These are phyloP conservation scores for Phytophthora sansomeana DNA, from an alignment of 352 stramenopile species.

Conservation along the genomic window DNA sequence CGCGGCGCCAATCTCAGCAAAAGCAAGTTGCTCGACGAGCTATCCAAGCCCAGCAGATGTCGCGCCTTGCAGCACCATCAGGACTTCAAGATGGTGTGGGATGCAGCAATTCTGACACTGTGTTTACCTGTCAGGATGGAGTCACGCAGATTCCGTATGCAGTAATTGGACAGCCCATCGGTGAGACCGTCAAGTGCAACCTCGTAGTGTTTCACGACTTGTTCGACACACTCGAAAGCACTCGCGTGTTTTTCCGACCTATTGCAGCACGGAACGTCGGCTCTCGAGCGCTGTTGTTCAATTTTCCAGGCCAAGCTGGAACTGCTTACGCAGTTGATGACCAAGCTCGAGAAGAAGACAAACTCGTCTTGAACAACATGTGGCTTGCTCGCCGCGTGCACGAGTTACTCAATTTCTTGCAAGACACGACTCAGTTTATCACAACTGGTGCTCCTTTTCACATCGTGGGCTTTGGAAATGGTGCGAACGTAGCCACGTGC, in stretches of 20 bases:
- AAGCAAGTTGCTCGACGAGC: constrained; percentile 52
- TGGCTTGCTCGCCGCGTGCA: constrained; percentile 83
- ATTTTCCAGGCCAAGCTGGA: constrained; percentile 90
- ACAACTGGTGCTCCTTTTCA: constrained; percentile 82
- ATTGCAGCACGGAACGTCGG: constrained; percentile 83
- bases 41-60: constrained; percentile 84
- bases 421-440: constrained; percentile 75
- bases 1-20: constrained; percentile 23
- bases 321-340: constrained; percentile 63
- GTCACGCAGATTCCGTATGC: constrained; percentile 87
- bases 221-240: constrained; percentile 93
- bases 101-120: constrained; percentile 31
- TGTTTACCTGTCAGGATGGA: constrained; percentile 80
- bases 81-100: constrained; percentile 46
- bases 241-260: constrained; percentile 87
- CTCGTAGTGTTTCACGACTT: constrained; percentile 94
- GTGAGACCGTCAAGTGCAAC: constrained; percentile 76
- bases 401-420: constrained; percentile 86
- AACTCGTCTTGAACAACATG: constrained; percentile 84
- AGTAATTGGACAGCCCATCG: constrained; percentile 73
- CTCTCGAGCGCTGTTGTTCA: constrained; percentile 90
- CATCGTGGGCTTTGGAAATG: constrained; percentile 91
- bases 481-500: constrained; percentile 81
- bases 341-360: constrained; percentile 34
- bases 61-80: constrained; percentile 57